Evolutionary conservation across 192 early-diverging fungal species (phyloP).

Genomic region (Chytriomyces confervae): DNA sequence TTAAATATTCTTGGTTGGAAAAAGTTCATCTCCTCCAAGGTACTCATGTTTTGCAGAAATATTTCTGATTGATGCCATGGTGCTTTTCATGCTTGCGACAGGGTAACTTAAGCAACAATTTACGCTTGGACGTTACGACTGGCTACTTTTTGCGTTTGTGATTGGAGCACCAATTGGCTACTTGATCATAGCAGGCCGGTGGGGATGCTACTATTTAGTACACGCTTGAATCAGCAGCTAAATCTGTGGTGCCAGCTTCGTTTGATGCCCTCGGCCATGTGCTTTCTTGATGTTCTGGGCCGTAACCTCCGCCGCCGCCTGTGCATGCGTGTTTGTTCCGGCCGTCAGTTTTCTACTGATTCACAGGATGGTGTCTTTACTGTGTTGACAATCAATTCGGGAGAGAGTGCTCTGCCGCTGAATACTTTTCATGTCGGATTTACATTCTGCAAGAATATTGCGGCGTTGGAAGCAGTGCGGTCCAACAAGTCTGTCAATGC

Average conservation of each 20-base stretch:
- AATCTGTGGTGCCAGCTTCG: background rate
- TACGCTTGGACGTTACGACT: background rate
- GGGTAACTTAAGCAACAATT: background rate
- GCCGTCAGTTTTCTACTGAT: background rate
- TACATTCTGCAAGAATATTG: background rate
- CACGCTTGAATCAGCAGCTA: background rate
- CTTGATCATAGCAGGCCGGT: background rate
- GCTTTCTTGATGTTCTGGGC: no score
- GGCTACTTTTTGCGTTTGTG: background rate
- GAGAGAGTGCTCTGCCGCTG: background rate
- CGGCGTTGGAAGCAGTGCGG: background rate
- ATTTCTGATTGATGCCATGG: slow-evolving; percentile 3
- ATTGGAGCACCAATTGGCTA: slow-evolving; percentile 1
- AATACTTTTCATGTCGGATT: background rate
- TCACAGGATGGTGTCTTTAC: background rate
- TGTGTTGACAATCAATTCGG: background rate
- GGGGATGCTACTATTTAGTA: background rate
- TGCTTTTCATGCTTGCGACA: slow-evolving; percentile 1
- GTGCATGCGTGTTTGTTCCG: background rate
- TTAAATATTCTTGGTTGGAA: no score
- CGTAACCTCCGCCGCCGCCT: background rate
- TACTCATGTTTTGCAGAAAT: slow-evolving; percentile 3
- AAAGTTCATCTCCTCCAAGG: no score
- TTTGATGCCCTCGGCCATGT: slow-evolving; percentile 3
- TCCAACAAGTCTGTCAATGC: no score